A percentile compares a stretch with the other conserved stretches of the same genome.
Conservation (phyloP, 2,329 filamentous ascomycete species). For the Cordyceps fumosorosea region DNA sequence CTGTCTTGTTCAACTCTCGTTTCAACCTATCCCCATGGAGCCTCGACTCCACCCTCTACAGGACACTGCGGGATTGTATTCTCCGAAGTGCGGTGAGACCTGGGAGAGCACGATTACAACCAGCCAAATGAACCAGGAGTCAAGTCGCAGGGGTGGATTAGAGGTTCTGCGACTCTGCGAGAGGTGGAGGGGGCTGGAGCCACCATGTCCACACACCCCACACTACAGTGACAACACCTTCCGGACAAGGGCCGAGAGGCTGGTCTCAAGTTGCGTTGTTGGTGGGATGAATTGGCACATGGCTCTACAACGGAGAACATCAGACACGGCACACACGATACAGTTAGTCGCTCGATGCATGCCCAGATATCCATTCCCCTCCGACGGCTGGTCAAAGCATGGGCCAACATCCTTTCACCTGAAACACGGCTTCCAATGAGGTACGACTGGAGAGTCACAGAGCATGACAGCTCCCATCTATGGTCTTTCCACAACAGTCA, state of each 20-base stretch:
- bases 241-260: constrained; percentile 11
- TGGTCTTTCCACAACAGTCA: too few relatives aligned
- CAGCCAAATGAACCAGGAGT: constrained; percentile 8
- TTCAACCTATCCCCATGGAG: not conserved
- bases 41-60: not conserved
- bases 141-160: not conserved
- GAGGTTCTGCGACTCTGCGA: not conserved
- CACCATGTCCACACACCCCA: constrained; percentile 1
- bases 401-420: not conserved
- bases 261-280: constrained; percentile 4
- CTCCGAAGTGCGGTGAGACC: not conserved
- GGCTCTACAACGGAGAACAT: not conserved
- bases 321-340: not conserved
- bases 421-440: not conserved
- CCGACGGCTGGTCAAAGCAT: not conserved
- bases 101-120: not conserved
- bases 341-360: not conserved
- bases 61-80: not conserved
- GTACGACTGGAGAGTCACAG: too few relatives aligned
- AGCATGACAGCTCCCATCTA: too few relatives aligned
- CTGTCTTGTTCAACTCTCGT: not conserved
- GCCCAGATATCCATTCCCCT: not conserved
- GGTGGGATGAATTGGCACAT: constrained; percentile 1
- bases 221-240: constrained; percentile 1
- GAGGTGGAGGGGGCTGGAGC: not conserved